Evolutionary conservation across 805 yeast species (phyloP).

Genomic region (Schwanniomyces yamadae): DNA sequence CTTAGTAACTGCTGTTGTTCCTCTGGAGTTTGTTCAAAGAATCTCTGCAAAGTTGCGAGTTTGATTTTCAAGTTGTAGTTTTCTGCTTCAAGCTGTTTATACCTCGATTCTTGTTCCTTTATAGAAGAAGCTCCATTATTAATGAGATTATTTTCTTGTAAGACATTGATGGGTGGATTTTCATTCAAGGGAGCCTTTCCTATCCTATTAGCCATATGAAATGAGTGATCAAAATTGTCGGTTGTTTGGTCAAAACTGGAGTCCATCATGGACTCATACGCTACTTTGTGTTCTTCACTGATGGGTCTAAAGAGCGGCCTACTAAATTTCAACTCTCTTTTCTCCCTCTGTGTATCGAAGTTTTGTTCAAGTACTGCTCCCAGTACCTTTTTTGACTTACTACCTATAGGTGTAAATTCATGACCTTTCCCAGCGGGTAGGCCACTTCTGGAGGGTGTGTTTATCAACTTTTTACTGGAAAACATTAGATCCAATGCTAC

Average conservation of each 20-base stretch:
- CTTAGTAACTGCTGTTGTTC: slow-evolving; percentile 37
- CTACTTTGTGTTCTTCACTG: slow-evolving; percentile 1
- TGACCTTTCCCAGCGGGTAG: slow-evolving; percentile 3
- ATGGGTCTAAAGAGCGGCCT: slow-evolving; percentile 9
- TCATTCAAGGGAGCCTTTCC: background rate
- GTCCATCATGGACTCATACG: slow-evolving; percentile 7
- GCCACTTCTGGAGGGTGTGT: slow-evolving; percentile 12
- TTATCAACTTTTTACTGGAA: slow-evolving; percentile 11
- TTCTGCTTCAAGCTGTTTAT: slow-evolving; percentile 35
- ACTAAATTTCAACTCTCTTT: background rate
- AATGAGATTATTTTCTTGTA: slow-evolving; percentile 7
- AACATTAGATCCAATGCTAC: slow-evolving; percentile 9
- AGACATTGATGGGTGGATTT: background rate
- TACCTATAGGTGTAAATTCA: slow-evolving; percentile 20
- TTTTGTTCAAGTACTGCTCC: background rate
- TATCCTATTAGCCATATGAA: slow-evolving; percentile 8
- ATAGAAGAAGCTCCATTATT: slow-evolving; percentile 16
- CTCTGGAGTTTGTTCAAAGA: slow-evolving; percentile 41
- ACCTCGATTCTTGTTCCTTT: slow-evolving; percentile 19
- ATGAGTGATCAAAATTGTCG: slow-evolving; percentile 16
- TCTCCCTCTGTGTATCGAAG: background rate
- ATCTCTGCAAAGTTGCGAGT: slow-evolving; percentile 40
- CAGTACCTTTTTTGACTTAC: background rate
- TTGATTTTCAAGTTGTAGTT: slow-evolving; percentile 46
- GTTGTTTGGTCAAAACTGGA: slow-evolving; percentile 15